Evolutionary conservation across 192 early-diverging fungal genomes (phyloP).

Genomic region (Gryganskiella cystojenkinii): DNA sequence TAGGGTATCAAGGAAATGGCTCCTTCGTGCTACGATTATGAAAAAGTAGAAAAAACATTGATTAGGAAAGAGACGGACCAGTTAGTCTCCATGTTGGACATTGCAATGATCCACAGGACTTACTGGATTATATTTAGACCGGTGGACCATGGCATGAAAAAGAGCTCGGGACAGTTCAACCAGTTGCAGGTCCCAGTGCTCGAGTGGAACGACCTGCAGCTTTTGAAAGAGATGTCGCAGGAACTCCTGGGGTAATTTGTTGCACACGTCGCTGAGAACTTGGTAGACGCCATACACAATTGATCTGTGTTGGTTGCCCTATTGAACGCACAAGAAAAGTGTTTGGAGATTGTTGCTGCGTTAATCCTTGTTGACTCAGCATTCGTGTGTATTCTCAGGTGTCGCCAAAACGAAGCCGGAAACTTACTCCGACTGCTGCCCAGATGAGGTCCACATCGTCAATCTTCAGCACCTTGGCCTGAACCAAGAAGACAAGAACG

Average conservation of each 20-base stretch:
- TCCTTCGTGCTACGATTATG: slow-evolving; percentile 29
- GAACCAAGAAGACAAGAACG: slow-evolving; percentile 54
- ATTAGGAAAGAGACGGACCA: neutral
- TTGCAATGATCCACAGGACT: neutral
- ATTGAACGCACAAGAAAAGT: neutral
- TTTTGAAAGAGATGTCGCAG: slow-evolving; percentile 51
- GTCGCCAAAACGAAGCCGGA: neutral
- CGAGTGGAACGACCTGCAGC: slow-evolving; percentile 47
- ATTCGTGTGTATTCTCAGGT: no score
- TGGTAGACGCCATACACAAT: slow-evolving; percentile 60
- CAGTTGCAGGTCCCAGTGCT: slow-evolving; percentile 43
- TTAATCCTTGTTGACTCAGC: no score
- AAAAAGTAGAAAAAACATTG: neutral
- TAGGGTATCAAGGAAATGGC: slow-evolving; percentile 53
- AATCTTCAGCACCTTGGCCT: slow-evolving; percentile 46
- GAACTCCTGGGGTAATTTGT: slow-evolving; percentile 43
- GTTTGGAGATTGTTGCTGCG: no score
- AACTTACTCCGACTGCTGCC: slow-evolving; percentile 51
- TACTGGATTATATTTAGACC: slow-evolving; percentile 37
- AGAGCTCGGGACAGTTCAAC: slow-evolving; percentile 34
- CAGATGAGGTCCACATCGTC: slow-evolving; percentile 57
- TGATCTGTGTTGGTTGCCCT: slow-evolving; percentile 60
- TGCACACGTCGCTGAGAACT: slow-evolving; percentile 54
- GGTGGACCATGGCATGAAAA: slow-evolving; percentile 47
- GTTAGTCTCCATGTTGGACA: neutral